Percentiles rank a stretch among this genome's conserved stretches.
These are phyloP conservation scores for Mortierella sp. DNA, from an alignment of 371 early-diverging fungal species.

Conservation along the genomic window DNA sequence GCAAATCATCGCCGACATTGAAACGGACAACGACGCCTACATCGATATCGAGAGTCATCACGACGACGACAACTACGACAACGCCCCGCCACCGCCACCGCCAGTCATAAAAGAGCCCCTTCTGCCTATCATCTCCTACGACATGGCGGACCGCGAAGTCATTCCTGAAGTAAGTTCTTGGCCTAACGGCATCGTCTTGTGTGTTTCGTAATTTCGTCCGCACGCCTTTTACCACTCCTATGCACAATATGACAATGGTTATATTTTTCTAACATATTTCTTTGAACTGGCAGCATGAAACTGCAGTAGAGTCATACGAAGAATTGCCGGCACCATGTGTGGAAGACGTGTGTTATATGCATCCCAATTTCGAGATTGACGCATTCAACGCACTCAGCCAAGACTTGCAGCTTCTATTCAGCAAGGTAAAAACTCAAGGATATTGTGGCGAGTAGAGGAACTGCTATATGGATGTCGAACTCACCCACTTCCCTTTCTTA, in stretches of 20 bases:
- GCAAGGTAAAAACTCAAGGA: neutral
- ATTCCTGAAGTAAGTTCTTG: neutral
- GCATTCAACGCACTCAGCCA: neutral
- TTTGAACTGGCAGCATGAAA: neutral
- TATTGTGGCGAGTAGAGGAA: too few relatives aligned
- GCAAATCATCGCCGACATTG: neutral
- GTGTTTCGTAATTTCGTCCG: neutral
- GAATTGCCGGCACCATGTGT: conserved; percentile 35
- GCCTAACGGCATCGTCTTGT: neutral
- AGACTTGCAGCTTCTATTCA: neutral
- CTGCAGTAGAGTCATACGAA: conserved; percentile 14
- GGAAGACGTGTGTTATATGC: conserved; percentile 28
- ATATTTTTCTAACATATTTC: neutral
- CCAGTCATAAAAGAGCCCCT: neutral
- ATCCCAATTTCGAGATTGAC: neutral
- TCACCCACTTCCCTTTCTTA: too few relatives aligned
- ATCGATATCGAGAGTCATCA: neutral
- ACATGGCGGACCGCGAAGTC: neutral
- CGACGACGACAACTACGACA: neutral
- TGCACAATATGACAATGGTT: too few relatives aligned
- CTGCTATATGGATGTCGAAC: too few relatives aligned
- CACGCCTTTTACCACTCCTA: neutral
- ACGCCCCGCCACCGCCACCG: neutral
- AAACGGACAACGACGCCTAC: too few relatives aligned
- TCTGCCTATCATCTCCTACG: neutral